Base-by-base conservation (phyloP, 2,329 filamentous ascomycete genomes). In the Penicillium palitans region DNA sequence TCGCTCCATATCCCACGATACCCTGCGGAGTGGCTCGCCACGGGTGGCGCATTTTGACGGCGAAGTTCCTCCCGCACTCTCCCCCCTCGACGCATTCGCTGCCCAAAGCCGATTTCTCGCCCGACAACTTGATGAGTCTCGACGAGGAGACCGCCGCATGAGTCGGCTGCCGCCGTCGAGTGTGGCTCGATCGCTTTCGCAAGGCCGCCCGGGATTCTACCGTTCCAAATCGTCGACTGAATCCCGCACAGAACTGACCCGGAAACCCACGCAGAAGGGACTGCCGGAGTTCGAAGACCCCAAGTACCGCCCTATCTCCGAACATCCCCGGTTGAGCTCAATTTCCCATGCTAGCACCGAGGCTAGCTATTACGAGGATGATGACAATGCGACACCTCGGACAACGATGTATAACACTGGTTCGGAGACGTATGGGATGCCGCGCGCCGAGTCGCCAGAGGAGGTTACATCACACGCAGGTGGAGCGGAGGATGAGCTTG, bases 21-120 rank as follows among this genome's bases (percentile, higher is more conserved):
- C 77, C 12, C 70, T 79, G 53, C 79, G 82, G 19, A 82, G 81
- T 55, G 83, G 85, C 63, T 92, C 90, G n/a, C 89, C 90, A 42
- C 87, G 89, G 61, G 79, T 91, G 59, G 73, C 77, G 61, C 89
- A 92, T 74, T 82, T 90, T 57, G 89, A 89, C 57, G 90, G 90
- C 61, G 90, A 93, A 62, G 63, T 76, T 1, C 93, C 95, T 21
- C 95, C 95, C 6, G 90, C 95, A 52, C 83, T 98, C 57, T 98
- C 95, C 8, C 95, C 95, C 12, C 84, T 99, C 64, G 95, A 99
- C 81, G 93, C 93, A 48, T 96, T 99, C 72, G 93, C 93, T 24
- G 83, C 93, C 61, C 93, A 98, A 72, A 96, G 93, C 68, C 88
- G 93, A 58, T 79, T 96, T 67, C 84, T 99, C 52, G 92, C 92